These are phyloP conservation scores for Blastomyces emzantsi DNA, from an alignment of 2,329 filamentous ascomycete genomes.

Conservation along the genomic window DNA sequence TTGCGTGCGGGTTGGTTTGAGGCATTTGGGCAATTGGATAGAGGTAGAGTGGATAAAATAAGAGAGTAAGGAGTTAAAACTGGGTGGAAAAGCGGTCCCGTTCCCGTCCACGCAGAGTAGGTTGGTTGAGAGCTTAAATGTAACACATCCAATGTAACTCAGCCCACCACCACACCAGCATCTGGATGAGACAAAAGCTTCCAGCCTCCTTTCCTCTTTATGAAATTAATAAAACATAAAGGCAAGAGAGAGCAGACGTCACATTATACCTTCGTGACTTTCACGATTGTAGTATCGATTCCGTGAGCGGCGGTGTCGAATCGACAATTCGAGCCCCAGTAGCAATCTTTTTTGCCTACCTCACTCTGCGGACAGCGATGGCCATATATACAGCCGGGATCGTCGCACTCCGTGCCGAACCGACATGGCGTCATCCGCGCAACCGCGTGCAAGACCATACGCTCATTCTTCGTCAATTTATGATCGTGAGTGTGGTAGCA, in stretches of 20 bases:
- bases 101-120: background rate
- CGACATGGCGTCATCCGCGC: constrained; percentile 55
- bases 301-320: constrained; percentile 51
- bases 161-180: background rate
- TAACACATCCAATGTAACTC: background rate
- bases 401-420: constrained; percentile 49
- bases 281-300: constrained; percentile 49
- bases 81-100: background rate
- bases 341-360: constrained; percentile 46
- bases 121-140: background rate
- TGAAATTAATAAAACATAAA: constrained; percentile 4
- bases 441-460: constrained; percentile 47
- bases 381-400: constrained; percentile 54
- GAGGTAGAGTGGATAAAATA: too few relatives aligned
- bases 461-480: constrained; percentile 45
- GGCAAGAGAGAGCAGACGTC: background rate
- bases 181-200: background rate
- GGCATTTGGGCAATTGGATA: background rate
- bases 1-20: background rate
- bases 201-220: background rate
- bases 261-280: constrained; percentile 21
- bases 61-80: too few relatives aligned
- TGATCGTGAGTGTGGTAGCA: constrained; percentile 49
- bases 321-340: constrained; percentile 50
- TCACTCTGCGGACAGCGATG: constrained; percentile 51